Base-by-base conservation (phyloP, 192 early-diverging fungal species). In the Haplosporangium gracile region DNA sequence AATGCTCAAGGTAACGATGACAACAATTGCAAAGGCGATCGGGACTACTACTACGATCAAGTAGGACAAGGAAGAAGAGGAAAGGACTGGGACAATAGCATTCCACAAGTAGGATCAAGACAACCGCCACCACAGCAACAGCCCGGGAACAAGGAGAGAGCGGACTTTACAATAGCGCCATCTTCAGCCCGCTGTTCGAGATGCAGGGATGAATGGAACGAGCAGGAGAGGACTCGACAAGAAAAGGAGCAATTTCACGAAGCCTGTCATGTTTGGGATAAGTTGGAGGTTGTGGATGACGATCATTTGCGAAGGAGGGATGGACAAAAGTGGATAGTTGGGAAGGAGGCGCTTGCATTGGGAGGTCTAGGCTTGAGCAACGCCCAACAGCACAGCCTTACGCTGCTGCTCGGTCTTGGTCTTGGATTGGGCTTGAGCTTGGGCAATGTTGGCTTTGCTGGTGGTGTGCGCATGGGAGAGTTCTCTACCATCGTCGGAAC, bases 261-360 rank as follows among this genome's bases (percentile, higher is more conserved):
- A 55, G 42, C 78, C 72, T 38, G n/a, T 42, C 71, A 42, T 9
- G 63, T 79, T 47, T 34, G 72, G 39, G 78, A 79, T 8, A 42
- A 74, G 29, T 43, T 45, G 20, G 60, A 9, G 1, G 60, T 32
- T 2, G 36, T 36, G 36, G 60, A 65, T 32, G 26, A 11, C 6
- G 29, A 7, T 13, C 13, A 65, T 11, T n/a, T 15, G 13, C 29
- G 11, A 32, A 29, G 26, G 11, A 4, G 29, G 24, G 26, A 29
- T 32, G 60, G 29, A 26, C 60, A 65, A 65, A 65, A 32, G 60
- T 1, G 60, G 60, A 65, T 29, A 4, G 60, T 65, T 34, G 60
- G 60, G 60, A 65, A 32, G 29, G 26, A 65, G 26, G n/a, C 6
- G 55, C 0, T 29, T n/a, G 60, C 29, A 10, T 32, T 65, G 4